Evolutionary conservation across 2,329 filamentous ascomycete species (phyloP).

Genomic region (Trichoderma asperellum): DNA sequence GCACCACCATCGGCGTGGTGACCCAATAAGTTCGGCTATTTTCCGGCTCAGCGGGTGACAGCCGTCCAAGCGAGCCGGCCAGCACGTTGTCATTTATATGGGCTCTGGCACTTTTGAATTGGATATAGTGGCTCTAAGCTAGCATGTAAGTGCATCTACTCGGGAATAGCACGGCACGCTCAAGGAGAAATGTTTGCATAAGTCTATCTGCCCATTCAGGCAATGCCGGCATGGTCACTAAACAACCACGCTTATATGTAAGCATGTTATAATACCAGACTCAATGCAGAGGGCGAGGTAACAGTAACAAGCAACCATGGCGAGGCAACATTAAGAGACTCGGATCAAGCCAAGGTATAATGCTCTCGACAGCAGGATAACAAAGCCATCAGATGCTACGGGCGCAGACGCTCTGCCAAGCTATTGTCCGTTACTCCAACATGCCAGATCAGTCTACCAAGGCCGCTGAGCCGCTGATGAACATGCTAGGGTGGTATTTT

Average conservation of each 20-base stretch:
- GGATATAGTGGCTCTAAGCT: not conserved
- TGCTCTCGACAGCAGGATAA: not conserved
- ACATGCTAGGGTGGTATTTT: conserved; percentile 23
- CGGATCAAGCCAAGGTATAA: not conserved
- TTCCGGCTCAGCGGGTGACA: conserved; percentile 3
- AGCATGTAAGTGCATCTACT: not conserved
- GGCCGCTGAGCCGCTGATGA: conserved; percentile 14
- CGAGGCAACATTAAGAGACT: conserved; percentile 8
- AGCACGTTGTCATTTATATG: not conserved
- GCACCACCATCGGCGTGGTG: conserved; percentile 14
- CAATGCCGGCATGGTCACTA: not conserved
- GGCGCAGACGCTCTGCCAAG: conserved; percentile 2
- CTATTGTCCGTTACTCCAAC: not conserved
- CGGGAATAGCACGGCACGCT: not conserved
- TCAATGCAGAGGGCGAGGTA: not conserved
- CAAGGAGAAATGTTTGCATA: not conserved
- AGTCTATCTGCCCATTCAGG: not conserved
- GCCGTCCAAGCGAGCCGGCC: conserved; percentile 15
- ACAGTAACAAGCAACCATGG: conserved; percentile 6
- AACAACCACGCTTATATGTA: not conserved
- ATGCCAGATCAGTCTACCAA: not conserved
- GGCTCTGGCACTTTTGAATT: not conserved
- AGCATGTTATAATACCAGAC: not conserved
- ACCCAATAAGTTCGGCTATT: not conserved
- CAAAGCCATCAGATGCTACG: not conserved